phyloP scores from a whole-genome alignment of 2,329 filamentous ascomycete species.

The Penicillium palitans region DNA sequence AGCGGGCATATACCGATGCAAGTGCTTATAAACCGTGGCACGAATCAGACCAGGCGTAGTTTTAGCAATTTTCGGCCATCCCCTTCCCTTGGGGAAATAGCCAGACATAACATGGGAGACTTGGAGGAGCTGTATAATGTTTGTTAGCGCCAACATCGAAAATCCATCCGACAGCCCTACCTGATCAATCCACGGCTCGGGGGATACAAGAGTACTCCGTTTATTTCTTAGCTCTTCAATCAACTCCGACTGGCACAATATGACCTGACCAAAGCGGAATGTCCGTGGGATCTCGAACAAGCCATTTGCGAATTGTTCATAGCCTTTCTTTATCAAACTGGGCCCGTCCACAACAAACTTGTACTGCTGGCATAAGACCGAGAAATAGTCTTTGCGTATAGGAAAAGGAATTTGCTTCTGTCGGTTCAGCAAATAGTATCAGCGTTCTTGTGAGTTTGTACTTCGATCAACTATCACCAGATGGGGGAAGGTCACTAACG shows the following conservation, averaged over 20 bases:
- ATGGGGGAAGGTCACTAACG: constrained; percentile 10
- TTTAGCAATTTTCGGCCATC: constrained; percentile 28
- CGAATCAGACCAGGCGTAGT: constrained; percentile 25
- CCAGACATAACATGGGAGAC: constrained; percentile 43
- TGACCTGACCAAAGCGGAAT: constrained; percentile 23
- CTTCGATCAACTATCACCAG: background rate
- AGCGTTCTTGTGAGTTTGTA: background rate
- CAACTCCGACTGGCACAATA: constrained; percentile 22
- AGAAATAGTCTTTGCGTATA: constrained; percentile 2
- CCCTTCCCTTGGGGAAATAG: constrained; percentile 19
- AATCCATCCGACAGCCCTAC: background rate
- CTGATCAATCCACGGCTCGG: constrained; percentile 28
- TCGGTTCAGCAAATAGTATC: background rate
- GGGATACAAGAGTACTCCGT: constrained; percentile 16
- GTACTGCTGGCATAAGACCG: constrained; percentile 23
- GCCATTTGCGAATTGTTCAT: constrained; percentile 14
- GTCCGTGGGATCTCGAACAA: constrained; percentile 27
- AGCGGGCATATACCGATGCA: constrained; percentile 21
- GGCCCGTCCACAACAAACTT: constrained; percentile 23
- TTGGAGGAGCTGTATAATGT: constrained; percentile 17
- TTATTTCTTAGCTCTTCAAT: constrained; percentile 22
- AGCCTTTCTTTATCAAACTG: constrained; percentile 19
- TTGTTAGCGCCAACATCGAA: background rate
- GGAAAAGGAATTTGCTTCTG: constrained; percentile 16
- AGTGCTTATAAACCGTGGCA: constrained; percentile 19